A percentile compares a stretch with the other conserved stretches of the same genome.
Evolutionary conservation across 1,139 yeast species (phyloP).

Genomic region (Debaryomyces sp.): DNA sequence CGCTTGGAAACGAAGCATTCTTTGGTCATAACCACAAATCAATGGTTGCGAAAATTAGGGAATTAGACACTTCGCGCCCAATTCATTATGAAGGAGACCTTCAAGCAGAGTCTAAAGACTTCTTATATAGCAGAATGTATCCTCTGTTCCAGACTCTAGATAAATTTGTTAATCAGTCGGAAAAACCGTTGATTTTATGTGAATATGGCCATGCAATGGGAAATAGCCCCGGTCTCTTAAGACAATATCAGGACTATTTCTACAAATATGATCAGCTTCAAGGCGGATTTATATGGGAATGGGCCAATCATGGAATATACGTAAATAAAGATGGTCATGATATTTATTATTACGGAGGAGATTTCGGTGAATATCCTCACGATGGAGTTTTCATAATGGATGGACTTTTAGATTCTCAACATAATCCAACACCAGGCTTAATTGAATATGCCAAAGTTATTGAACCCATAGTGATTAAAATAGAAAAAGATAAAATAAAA

Average conservation of each 20-base stretch:
- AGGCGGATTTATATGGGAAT: constrained; percentile 43
- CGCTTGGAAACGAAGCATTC: constrained; percentile 38
- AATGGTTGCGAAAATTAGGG: constrained; percentile 27
- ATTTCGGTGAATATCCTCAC: constrained; percentile 33
- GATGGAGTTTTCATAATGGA: constrained; percentile 40
- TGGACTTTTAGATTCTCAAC: constrained; percentile 32
- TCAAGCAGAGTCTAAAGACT: constrained; percentile 27
- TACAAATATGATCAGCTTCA: constrained; percentile 27
- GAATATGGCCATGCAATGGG: constrained; percentile 44
- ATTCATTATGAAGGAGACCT: constrained; percentile 35
- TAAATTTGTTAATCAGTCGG: constrained; percentile 17
- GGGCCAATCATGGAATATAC: constrained; percentile 38
- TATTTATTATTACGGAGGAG: constrained; percentile 36
- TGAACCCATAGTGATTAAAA: constrained; percentile 25
- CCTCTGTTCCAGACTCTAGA: constrained; percentile 23
- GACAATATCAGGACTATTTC: constrained; percentile 33
- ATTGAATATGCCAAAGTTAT: constrained; percentile 29
- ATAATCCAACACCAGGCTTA: constrained; percentile 35
- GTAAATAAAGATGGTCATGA: constrained; percentile 15
- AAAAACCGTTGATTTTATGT: constrained; percentile 33
- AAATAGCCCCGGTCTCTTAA: constrained; percentile 36
- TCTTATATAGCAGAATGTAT: constrained; percentile 35
- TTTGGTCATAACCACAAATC: constrained; percentile 31
- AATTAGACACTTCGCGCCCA: constrained; percentile 26
- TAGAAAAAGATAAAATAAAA: constrained; percentile 10